Conservation (phyloP, 1,284 basidiomycete species). For the Xerocomus nothofagi region DNA sequence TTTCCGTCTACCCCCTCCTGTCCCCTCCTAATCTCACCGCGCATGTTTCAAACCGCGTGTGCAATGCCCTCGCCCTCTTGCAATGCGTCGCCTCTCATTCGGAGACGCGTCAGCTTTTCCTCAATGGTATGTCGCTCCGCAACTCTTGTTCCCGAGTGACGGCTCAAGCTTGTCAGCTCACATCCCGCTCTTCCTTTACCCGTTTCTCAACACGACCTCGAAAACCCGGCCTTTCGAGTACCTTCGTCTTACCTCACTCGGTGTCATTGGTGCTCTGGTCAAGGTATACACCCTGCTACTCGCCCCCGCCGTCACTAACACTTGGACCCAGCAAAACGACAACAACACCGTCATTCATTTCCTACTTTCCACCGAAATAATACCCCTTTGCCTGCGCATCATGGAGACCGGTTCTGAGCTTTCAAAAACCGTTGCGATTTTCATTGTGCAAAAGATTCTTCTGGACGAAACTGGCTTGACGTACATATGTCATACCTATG, state of each 20-base stretch:
- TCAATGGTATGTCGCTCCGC: conserved; percentile 64
- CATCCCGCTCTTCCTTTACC: conserved; percentile 98
- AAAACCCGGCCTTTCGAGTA: conserved; percentile 99
- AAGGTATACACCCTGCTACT: conserved; percentile 55
- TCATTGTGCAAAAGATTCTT: conserved; percentile 99
- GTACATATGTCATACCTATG: conserved; percentile 99
- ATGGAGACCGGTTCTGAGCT: conserved; percentile 99
- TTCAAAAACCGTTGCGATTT: conserved; percentile 99
- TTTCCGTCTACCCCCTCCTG: conserved; percentile 95
- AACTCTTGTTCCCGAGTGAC: not conserved
- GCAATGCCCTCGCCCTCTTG: conserved; percentile 95
- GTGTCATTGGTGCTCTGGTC: conserved; percentile 97
- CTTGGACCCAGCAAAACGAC: conserved; percentile 82
- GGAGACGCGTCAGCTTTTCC: conserved; percentile 89
- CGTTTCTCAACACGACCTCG: conserved; percentile 98
- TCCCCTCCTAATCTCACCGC: conserved; percentile 96
- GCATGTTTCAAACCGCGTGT: conserved; percentile 98
- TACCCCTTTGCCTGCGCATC: conserved; percentile 97
- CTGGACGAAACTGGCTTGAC: conserved; percentile 97
- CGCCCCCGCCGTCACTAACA: conserved; percentile 2
- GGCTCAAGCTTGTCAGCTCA: conserved; percentile 65
- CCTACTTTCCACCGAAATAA: conserved; percentile 98
- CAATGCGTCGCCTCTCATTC: conserved; percentile 98
- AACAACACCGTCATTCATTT: conserved; percentile 99
- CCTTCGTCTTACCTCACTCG: conserved; percentile 93